Conservation (phyloP, 1,139 yeast genomes). For the Groenewaldozyma auringiensis region DNA sequence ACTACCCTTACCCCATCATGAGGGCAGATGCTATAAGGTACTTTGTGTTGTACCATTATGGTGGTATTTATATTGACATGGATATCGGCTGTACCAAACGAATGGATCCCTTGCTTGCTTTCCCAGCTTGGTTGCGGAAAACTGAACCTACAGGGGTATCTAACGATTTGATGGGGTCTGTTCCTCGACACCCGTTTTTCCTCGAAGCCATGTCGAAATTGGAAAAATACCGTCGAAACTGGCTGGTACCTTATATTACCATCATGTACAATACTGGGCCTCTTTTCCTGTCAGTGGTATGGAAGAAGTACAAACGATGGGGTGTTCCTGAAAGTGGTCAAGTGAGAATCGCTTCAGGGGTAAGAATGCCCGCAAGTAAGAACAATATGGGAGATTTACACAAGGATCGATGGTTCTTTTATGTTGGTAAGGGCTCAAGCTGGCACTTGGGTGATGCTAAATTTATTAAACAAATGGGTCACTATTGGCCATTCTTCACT, state of each 20-base stretch:
- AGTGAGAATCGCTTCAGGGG: slow-evolving; percentile 45
- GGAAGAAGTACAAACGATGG: slow-evolving; percentile 85
- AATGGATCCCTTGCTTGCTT: slow-evolving; percentile 71
- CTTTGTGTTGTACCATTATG: slow-evolving; percentile 73
- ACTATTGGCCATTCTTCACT: slow-evolving; percentile 63
- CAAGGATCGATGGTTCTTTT: slow-evolving; percentile 40
- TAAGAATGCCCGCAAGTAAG: slow-evolving; percentile 68
- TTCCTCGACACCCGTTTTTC: slow-evolving; percentile 83
- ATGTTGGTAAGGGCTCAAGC: slow-evolving; percentile 70
- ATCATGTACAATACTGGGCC: slow-evolving; percentile 96
- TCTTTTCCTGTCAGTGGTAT: slow-evolving; percentile 69
- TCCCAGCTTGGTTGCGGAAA: slow-evolving; percentile 80
- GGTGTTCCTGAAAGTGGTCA: slow-evolving; percentile 16
- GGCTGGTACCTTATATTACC: slow-evolving; percentile 68
- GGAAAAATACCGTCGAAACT: slow-evolving; percentile 40
- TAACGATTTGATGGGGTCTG: slow-evolving; percentile 87
- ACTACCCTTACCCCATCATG: slow-evolving; percentile 72
- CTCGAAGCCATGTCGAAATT: slow-evolving; percentile 58
- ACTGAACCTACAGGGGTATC: slow-evolving; percentile 89
- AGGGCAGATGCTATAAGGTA: slow-evolving; percentile 92
- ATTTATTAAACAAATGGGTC: slow-evolving; percentile 59
- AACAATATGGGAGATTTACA: slow-evolving; percentile 38
- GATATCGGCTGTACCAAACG: slow-evolving; percentile 80
- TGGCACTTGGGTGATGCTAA: slow-evolving; percentile 88
- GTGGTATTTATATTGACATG: slow-evolving; percentile 85